Conservation (phyloP, 441 rosid genomes). For the Aquilaria agallochum region DNA sequence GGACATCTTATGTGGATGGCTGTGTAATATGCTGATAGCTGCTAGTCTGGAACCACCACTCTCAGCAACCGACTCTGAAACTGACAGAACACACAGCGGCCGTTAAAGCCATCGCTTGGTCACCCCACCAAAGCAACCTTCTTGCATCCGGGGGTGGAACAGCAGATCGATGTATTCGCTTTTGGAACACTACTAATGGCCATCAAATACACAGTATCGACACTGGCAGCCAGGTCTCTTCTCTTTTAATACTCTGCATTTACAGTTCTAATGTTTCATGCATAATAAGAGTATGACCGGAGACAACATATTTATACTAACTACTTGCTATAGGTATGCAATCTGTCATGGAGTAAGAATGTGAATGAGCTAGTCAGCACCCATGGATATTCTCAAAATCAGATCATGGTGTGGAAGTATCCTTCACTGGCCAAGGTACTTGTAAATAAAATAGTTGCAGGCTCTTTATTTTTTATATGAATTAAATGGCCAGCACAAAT, state of each 20-base stretch:
- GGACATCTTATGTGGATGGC: neutral
- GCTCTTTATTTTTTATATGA: neutral
- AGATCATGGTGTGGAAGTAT: conserved; percentile 97
- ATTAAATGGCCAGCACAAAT: neutral
- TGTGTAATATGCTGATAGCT: conserved; percentile 43
- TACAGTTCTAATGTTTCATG: neutral
- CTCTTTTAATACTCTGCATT: neutral
- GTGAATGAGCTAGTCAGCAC: conserved; percentile 97
- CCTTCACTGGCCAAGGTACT: conserved; percentile 87
- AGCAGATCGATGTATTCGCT: conserved; percentile 92
- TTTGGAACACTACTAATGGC: conserved; percentile 94
- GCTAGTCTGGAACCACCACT: conserved; percentile 93
- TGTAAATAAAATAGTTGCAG: neutral
- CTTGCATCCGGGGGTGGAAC: conserved; percentile 99
- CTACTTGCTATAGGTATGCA: conserved; percentile 60
- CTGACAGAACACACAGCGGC: conserved; percentile 97
- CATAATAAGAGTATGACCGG: neutral
- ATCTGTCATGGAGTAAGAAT: conserved; percentile 97
- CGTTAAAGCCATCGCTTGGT: conserved; percentile 97
- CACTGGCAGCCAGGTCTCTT: conserved; percentile 88
- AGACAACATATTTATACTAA: too few relatives aligned
- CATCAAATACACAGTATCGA: conserved; percentile 84
- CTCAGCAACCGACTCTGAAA: conserved; percentile 72
- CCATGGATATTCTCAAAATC: conserved; percentile 97
- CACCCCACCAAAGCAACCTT: conserved; percentile 91